Evolutionary conservation across 352 stramenopile species (phyloP).

Genomic region (Phytophthora quininea): DNA sequence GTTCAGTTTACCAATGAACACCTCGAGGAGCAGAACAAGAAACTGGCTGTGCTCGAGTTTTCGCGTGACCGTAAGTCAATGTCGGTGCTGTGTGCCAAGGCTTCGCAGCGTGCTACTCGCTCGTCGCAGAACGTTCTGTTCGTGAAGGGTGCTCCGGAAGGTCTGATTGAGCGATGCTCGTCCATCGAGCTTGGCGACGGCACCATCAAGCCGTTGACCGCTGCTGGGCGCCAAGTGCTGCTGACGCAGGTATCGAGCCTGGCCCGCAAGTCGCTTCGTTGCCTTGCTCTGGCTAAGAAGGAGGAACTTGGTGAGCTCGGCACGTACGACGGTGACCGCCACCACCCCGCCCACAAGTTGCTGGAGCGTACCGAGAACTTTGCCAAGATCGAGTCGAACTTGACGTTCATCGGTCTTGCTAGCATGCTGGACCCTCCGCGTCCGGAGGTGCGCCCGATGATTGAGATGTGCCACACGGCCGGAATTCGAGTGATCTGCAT

Average conservation of each 20-base stretch:
- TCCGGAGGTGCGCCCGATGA: slow-evolving; percentile 65
- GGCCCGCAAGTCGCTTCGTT: slow-evolving; percentile 94
- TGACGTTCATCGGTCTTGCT: slow-evolving; percentile 90
- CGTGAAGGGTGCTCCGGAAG: slow-evolving; percentile 98
- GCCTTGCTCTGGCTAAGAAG: slow-evolving; percentile 97
- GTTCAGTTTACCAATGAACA: slow-evolving; percentile 87
- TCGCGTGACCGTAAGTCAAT: slow-evolving; percentile 98
- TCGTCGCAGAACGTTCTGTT: slow-evolving; percentile 94
- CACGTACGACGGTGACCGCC: slow-evolving; percentile 58
- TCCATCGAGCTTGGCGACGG: slow-evolving; percentile 94
- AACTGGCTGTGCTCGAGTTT: slow-evolving; percentile 96
- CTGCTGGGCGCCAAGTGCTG: slow-evolving; percentile 85
- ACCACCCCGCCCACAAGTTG: slow-evolving; percentile 85
- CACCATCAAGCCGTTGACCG: slow-evolving; percentile 92
- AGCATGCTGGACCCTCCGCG: slow-evolving; percentile 93
- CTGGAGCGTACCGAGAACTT: slow-evolving; percentile 44
- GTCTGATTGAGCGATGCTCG: slow-evolving; percentile 96
- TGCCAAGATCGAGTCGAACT: slow-evolving; percentile 85
- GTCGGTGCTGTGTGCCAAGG: slow-evolving; percentile 92
- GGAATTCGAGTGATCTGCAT: slow-evolving; percentile 90
- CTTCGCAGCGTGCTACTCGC: slow-evolving; percentile 55
- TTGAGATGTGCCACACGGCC: slow-evolving; percentile 71
- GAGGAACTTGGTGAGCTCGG: slow-evolving; percentile 63
- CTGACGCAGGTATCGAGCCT: slow-evolving; percentile 92
- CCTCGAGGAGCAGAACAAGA: slow-evolving; percentile 85